Evolutionary conservation across 2,329 filamentous ascomycete species (phyloP).

Genomic region (Penicillium capsulatum): DNA sequence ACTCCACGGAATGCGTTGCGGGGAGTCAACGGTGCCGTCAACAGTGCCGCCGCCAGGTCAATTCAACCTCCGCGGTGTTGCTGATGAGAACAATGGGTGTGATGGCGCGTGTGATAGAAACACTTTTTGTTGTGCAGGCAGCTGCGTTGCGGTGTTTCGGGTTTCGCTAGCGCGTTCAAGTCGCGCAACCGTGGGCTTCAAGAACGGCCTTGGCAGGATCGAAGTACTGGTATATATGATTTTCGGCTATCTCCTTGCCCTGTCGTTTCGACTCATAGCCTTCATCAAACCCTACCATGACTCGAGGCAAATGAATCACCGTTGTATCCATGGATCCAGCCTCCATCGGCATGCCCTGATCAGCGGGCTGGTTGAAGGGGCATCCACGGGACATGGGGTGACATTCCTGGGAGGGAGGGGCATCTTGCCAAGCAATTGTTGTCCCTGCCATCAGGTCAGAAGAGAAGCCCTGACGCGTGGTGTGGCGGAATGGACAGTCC

Average conservation of each 20-base stretch:
- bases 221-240: too few species aligned
- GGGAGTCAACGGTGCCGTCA: constrained; percentile 6
- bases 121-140: not conserved
- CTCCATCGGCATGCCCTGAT: constrained; percentile 1
- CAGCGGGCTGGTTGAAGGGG: constrained; percentile 7
- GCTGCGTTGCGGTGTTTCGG: constrained; percentile 1
- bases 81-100: not conserved
- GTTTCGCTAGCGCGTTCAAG: too few species aligned
- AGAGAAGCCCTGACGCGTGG: too few species aligned
- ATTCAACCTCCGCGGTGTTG: too few species aligned
- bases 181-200: too few species aligned
- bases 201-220: too few species aligned
- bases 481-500: too few species aligned
- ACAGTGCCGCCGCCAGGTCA: too few species aligned
- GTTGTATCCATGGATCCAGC: constrained; percentile 3
- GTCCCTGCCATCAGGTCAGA: too few species aligned
- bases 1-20: constrained; percentile 16
- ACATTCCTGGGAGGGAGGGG: constrained; percentile 13
- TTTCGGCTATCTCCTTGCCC: too few species aligned
- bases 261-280: too few species aligned
- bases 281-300: not conserved
- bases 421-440: not conserved
- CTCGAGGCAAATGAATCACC: constrained; percentile 3
- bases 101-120: not conserved
- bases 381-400: not conserved